These are phyloP conservation scores for Vigna mungo DNA, from an alignment of 306 rosid species.

Conservation along the genomic window DNA sequence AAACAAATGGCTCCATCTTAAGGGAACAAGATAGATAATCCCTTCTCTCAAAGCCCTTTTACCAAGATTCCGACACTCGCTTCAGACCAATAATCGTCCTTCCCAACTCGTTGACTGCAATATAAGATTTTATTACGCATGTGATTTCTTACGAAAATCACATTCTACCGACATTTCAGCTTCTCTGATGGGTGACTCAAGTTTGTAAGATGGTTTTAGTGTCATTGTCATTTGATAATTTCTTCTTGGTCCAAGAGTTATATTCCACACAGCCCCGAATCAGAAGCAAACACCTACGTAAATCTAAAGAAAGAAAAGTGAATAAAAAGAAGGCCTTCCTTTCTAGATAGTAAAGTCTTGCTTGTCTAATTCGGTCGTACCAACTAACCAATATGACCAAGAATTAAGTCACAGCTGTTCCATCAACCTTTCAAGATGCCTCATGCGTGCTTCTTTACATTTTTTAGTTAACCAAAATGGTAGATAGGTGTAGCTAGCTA, in stretches of 20 bases:
- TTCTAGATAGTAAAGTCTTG: slow-evolving; percentile 2
- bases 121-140: slow-evolving; percentile 27
- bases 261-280: slow-evolving; percentile 30
- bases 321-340: not conserved
- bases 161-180: slow-evolving; percentile 46
- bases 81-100: slow-evolving; percentile 18
- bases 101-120: slow-evolving; percentile 20
- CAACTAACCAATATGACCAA: slow-evolving; percentile 35
- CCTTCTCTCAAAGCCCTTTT: not conserved
- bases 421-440: slow-evolving; percentile 32
- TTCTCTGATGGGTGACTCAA: not conserved
- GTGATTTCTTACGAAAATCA: slow-evolving; percentile 43
- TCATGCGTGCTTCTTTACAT: not conserved
- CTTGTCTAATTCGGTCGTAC: slow-evolving; percentile 36
- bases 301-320: not conserved
- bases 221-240: slow-evolving; percentile 44
- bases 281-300: not conserved
- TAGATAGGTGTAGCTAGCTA: slow-evolving; percentile 39
- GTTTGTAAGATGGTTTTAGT: slow-evolving; percentile 34
- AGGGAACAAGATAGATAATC: not conserved
- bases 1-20: not conserved
- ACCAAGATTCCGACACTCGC: not conserved
- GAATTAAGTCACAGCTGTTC: slow-evolving; percentile 42
- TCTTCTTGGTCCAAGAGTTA: slow-evolving; percentile 36
- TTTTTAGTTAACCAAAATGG: slow-evolving; percentile 29